Evolutionary conservation across 108 stramenopile species (phyloP).

Genomic region (Mayamaea pseudoterrestris): DNA sequence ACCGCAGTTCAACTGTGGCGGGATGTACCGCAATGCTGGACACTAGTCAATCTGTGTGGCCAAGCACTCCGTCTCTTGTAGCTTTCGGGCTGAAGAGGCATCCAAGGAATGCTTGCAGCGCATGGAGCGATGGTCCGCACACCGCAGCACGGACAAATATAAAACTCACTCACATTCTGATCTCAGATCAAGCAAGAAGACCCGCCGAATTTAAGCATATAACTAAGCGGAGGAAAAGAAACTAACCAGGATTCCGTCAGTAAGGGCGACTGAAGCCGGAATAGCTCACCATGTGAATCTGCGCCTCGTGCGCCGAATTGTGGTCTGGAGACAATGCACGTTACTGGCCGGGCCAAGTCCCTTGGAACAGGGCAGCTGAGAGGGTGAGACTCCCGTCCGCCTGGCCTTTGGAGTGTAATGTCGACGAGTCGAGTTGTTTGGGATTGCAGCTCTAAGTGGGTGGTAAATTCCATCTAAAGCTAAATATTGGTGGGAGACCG

Average conservation of each 20-base stretch:
- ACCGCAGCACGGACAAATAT: no score
- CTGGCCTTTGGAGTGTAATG: constrained; percentile 45
- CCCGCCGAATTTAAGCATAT: constrained; percentile 98
- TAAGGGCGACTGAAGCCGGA: constrained; percentile 96
- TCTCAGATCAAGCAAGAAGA: constrained; percentile 79
- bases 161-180: constrained; percentile 25
- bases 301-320: constrained; percentile 63
- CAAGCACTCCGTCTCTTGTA: no score
- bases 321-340: constrained; percentile 70
- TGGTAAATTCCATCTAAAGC: constrained; percentile 96
- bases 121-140: no score
- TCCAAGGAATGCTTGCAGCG: no score
- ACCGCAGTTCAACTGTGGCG: no score
- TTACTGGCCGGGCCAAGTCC: constrained; percentile 68
- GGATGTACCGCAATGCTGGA: no score
- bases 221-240: constrained; percentile 96
- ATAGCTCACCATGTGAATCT: constrained; percentile 84
- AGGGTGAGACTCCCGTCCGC: constrained; percentile 93
- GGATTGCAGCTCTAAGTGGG: constrained; percentile 92
- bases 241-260: constrained; percentile 92
- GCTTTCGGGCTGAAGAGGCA: no score
- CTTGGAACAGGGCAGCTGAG: constrained; percentile 83
- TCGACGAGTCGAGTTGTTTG: constrained; percentile 92
- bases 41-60: no score
- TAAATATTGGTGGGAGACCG: constrained; percentile 91